Conservation (phyloP, 495 filamentous ascomycete genomes). For the Penicillium dipodomyicola region DNA sequence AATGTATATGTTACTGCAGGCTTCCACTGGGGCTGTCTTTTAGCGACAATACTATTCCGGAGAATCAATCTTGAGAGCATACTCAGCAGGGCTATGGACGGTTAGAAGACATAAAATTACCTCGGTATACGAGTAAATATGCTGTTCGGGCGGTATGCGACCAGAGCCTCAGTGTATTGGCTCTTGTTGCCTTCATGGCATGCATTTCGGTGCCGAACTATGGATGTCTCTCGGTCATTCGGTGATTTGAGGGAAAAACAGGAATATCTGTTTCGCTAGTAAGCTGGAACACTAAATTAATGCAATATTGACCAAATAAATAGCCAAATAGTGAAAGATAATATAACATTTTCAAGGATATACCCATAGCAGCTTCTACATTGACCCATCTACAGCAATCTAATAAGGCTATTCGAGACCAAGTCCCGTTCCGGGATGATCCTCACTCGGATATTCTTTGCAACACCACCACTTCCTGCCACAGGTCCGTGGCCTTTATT, state of each 20-base stretch:
- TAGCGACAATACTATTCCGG: no score
- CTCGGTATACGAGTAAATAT: no score
- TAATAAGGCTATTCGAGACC: constrained; percentile 17
- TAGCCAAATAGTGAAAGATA: no score
- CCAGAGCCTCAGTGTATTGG: no score
- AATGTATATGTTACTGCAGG: no score
- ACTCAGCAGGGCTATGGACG: no score
- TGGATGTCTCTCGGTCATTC: not conserved
- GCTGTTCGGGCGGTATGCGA: no score
- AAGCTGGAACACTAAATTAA: not conserved
- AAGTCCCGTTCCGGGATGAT: constrained; percentile 15
- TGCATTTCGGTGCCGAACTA: not conserved
- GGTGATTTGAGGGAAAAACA: no score
- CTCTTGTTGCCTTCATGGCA: no score
- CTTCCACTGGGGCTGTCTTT: no score
- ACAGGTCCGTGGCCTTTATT: constrained; percentile 23
- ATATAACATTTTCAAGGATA: not conserved
- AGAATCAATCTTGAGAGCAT: no score
- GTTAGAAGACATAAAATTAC: no score
- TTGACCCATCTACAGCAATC: constrained; percentile 2
- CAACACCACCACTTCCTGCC: constrained; percentile 13
- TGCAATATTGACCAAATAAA: not conserved
- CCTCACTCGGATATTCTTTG: constrained; percentile 10
- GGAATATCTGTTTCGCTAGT: not conserved
- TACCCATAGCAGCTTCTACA: not conserved